Evolutionary conservation across 2,329 filamentous ascomycete genomes (phyloP).

Genomic region (Alternaria metachromatica): DNA sequence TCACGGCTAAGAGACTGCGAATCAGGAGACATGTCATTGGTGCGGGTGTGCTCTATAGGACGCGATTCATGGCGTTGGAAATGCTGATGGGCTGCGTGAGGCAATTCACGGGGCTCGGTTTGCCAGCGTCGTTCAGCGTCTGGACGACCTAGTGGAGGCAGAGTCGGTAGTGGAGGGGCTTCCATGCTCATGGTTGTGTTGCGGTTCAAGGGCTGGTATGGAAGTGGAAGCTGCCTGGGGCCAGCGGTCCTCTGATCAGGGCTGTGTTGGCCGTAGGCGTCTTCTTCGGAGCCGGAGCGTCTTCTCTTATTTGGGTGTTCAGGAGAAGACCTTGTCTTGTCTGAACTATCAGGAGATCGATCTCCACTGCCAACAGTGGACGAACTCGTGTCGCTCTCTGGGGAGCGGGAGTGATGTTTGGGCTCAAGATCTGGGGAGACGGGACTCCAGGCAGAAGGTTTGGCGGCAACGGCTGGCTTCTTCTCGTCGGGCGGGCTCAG

Average conservation of each 20-base stretch:
- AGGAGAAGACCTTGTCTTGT: slow-evolving; percentile 61
- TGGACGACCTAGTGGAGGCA: slow-evolving; percentile 38
- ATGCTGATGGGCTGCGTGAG: slow-evolving; percentile 33
- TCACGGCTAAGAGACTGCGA: slow-evolving; percentile 8
- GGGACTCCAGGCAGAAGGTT: slow-evolving; percentile 27
- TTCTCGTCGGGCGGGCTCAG: slow-evolving; percentile 34
- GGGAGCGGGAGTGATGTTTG: slow-evolving; percentile 27
- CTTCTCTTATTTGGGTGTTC: slow-evolving; percentile 64
- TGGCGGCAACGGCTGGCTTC: slow-evolving; percentile 24
- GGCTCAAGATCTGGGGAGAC: slow-evolving; percentile 23
- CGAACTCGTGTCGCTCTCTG: slow-evolving; percentile 26
- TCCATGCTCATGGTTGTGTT: slow-evolving; percentile 34
- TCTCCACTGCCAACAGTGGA: slow-evolving; percentile 28
- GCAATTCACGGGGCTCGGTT: slow-evolving; percentile 33
- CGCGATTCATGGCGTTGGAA: slow-evolving; percentile 36
- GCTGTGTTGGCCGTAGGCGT: slow-evolving; percentile 47
- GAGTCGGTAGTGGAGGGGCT: slow-evolving; percentile 26
- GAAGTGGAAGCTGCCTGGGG: slow-evolving; percentile 45
- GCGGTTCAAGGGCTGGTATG: slow-evolving; percentile 49
- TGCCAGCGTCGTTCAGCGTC: slow-evolving; percentile 40
- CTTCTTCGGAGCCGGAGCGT: slow-evolving; percentile 66
- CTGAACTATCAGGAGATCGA: slow-evolving; percentile 45
- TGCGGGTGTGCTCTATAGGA: slow-evolving; percentile 22
- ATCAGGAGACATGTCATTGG: slow-evolving; percentile 15
- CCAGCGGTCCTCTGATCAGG: slow-evolving; percentile 41